Evolutionary conservation across 305 asterid genomes (phyloP).

Genomic region (Coffea humblotiana): DNA sequence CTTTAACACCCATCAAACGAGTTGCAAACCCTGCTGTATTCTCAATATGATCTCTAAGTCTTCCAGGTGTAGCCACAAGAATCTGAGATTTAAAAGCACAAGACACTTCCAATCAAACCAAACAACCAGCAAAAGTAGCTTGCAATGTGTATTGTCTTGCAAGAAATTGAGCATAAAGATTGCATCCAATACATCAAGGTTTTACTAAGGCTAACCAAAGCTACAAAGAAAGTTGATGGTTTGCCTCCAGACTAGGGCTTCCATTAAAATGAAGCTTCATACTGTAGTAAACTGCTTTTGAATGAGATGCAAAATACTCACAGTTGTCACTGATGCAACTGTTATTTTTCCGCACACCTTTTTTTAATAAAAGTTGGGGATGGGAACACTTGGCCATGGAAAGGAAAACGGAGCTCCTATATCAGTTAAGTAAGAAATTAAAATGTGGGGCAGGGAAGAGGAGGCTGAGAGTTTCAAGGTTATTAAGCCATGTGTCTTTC

Average conservation of each 20-base stretch:
- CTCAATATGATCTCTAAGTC: slow-evolving; percentile 91
- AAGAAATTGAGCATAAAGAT: background rate
- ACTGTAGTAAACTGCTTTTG: background rate
- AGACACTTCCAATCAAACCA: background rate
- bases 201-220: background rate
- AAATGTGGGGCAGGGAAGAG: background rate
- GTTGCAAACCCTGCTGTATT: slow-evolving; percentile 94
- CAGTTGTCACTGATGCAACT: too few relatives aligned
- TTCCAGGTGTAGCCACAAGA: slow-evolving; percentile 98
- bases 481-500: background rate
- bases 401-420: background rate
- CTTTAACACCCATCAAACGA: slow-evolving; percentile 86
- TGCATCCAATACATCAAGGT: background rate
- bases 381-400: background rate
- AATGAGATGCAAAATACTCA: background rate
- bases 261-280: background rate
- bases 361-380: background rate
- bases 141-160: background rate
- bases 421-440: background rate
- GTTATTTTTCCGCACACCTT: background rate
- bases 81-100: slow-evolving; percentile 48
- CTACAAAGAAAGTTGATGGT: background rate
- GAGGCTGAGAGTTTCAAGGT: background rate
- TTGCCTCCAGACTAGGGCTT: background rate
- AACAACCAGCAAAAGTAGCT: background rate